A percentile compares a stretch with the other conserved stretches of the same genome.
These are phyloP conservation scores for Aspergillus saccharolyticus DNA, from an alignment of 495 filamentous ascomycete genomes.

Conservation along the genomic window DNA sequence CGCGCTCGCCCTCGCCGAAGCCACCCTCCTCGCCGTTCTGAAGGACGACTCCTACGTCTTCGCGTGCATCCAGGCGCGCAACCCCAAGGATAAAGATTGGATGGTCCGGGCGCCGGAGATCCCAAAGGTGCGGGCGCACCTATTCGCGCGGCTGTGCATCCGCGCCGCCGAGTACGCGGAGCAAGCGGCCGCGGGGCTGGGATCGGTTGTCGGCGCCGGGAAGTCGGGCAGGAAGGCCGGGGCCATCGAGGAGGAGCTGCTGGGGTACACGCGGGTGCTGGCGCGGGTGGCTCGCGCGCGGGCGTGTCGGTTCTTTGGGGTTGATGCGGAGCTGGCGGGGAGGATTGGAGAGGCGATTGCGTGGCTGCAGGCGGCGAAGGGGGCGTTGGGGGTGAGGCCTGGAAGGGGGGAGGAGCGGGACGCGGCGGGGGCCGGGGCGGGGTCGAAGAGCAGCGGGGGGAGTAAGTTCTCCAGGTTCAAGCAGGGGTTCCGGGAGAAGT, in stretches of 20 bases:
- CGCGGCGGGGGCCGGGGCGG: slow-evolving; percentile 16
- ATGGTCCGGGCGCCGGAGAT: slow-evolving; percentile 85
- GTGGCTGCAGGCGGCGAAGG: slow-evolving; percentile 71
- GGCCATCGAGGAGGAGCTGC: slow-evolving; percentile 52
- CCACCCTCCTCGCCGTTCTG: slow-evolving; percentile 80
- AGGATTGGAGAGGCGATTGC: slow-evolving; percentile 77
- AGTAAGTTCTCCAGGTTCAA: slow-evolving; percentile 43
- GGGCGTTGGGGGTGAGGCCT: slow-evolving; percentile 56
- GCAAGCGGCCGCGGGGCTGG: slow-evolving; percentile 46
- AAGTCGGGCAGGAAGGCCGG: slow-evolving; percentile 15
- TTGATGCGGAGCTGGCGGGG: slow-evolving; percentile 78
- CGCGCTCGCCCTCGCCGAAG: slow-evolving; percentile 74
- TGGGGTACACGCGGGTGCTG: slow-evolving; percentile 69
- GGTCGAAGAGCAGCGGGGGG: slow-evolving; percentile 35
- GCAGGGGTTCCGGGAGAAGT: slow-evolving; percentile 46
- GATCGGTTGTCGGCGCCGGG: slow-evolving; percentile 36
- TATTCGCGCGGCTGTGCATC: slow-evolving; percentile 86
- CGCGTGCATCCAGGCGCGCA: slow-evolving; percentile 67
- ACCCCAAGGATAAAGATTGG: slow-evolving; percentile 80
- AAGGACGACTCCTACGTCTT: slow-evolving; percentile 92
- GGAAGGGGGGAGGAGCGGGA: slow-evolving; percentile 3
- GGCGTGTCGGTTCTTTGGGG: slow-evolving; percentile 82
- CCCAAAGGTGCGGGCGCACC: slow-evolving; percentile 77
- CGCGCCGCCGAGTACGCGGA: slow-evolving; percentile 53
- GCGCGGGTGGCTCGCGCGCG: slow-evolving; percentile 68